Evolutionary conservation across 495 filamentous ascomycete genomes (phyloP), one percentile per base, ranked within the genome.

Genomic region (Apodospora peruviana): DNA sequence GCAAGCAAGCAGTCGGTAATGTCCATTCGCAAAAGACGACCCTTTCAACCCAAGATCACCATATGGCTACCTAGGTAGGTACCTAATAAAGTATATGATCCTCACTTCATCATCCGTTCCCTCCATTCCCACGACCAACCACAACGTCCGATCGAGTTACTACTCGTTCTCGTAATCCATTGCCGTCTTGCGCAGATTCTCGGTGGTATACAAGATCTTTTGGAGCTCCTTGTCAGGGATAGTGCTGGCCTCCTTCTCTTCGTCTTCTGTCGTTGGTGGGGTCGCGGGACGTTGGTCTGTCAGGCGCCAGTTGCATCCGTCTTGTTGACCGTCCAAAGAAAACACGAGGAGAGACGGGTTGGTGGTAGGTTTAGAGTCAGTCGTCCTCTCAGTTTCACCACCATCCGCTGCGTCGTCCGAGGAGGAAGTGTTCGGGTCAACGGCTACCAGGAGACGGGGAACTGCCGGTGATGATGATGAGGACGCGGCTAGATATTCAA

Each of bases 181-280:
- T n/a, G 49, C 25, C 3, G 50, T 49, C 58, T 65, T 96, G 43
- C 91, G 76, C 43, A 95, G 70, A 48, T 81, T 83, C 41, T 81
- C 84, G 40, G 89, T 66, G 2, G 73, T 72, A 66, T 95, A 95
- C 45, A 95, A 52, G 0, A 83, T 65, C 40, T 81, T 79, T 11
- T 75, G 68, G 20, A 85, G 50, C 34, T 75, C 65, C 32, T 71
- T 60, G 14, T 68, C 56, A 16, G 48, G 50, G 39, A 78, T 55
- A 14, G 60, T 43, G 29, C 58, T 19, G 17, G n/a, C n/a, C n/a
- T n/a, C n/a, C n/a, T 73, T 47, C 20, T 48, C 47, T 18, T 53
- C 52, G 20, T 29, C 37, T 3, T 32, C 47, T 16, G 43, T 11
- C 29, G n/a, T 18, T 22, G 5, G 43, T 43, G 2, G 36, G 36